Evolutionary conservation across 75 land plant genomes (phyloP), one percentile per base, ranked within the genome.

Genomic region (Pinus taeda): DNA sequence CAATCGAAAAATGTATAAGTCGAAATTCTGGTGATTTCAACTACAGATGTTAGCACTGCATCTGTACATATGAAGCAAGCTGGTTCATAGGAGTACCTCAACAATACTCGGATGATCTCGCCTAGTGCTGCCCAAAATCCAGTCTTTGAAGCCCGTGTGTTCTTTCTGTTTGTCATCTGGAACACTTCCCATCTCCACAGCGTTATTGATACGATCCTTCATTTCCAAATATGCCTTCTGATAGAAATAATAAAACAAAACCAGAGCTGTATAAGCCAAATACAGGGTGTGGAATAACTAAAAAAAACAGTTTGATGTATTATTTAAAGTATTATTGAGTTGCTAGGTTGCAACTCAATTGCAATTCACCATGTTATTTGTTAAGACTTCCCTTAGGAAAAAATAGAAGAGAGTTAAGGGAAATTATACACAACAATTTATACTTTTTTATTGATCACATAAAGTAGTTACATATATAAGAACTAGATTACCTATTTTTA

Each of bases 101-200:
- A 81, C 39, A 13, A 81, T 81, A 14, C 71, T 45, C 0, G 49
- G 74, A 37, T 81, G 82, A 22, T 81, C 78, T 37, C 78, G 45
- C 0, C 45, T 22, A 61, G 22, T 70, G 60, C 55, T 24, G 20
- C 64, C 36, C 6, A 74, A 59, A 42, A 22, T 42, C 77, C 77
- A 75, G 11, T 81, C 77, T 1, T 15, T 57, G 63, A 78, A 78
- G 5, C 82, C 82, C 6, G 76, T 59, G 57, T 81, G 82, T 15
- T 3, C 13, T 29, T 57, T 36, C 22, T 73, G 26, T 8, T 45
- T 42, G 42, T 70, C 78, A 22, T 66, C 74, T 22, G 78, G 73
- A 20, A 81, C 73, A 15, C 4, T 81, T 4, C 72, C 77, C 18
- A 4, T 57, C 55, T 53, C 67, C 4, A 67, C 37, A 15, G 70